phyloP scores from a whole-genome alignment of 805 yeast genomes.

The Starmerella floris region DNA sequence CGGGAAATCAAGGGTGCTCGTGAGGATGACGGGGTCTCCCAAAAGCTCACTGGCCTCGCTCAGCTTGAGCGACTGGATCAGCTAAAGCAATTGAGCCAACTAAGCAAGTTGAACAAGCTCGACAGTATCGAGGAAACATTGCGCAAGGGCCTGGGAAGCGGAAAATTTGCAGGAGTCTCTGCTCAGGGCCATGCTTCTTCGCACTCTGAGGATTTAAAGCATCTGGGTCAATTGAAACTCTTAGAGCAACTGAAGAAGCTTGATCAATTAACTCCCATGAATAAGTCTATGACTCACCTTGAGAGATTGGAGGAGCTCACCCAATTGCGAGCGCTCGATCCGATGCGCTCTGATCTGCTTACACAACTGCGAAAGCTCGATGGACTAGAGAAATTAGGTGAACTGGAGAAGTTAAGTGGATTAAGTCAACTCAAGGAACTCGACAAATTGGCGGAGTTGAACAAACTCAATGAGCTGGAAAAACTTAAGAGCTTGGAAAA shows the following conservation, averaged over 20 bases:
- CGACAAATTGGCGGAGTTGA: conserved; percentile 4
- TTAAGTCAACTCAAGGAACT: conserved; percentile 5
- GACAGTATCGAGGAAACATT: conserved; percentile 10
- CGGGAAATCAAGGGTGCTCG: conserved; percentile 22
- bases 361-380: conserved; percentile 5
- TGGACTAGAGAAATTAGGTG: conserved; percentile 1
- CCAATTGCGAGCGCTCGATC: conserved; percentile 4
- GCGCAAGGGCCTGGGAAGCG: not conserved
- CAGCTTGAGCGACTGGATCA: conserved; percentile 21
- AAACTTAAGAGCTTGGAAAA: conserved; percentile 1
- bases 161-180: too few species aligned
- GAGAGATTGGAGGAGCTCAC: conserved; percentile 3
- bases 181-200: not conserved
- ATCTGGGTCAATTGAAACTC: conserved; percentile 5
- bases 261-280: conserved; percentile 3
- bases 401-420: conserved; percentile 1
- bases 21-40: conserved; percentile 21
- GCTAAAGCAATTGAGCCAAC: conserved; percentile 11
- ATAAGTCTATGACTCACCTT: conserved; percentile 6
- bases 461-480: conserved; percentile 5
- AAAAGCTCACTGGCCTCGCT: conserved; percentile 21
- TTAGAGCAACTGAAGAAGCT: conserved; percentile 11
- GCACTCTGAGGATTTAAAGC: not conserved
- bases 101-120: conserved; percentile 8
- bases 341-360: conserved; percentile 4